phyloP scores from a whole-genome alignment of 2,329 filamentous ascomycete genomes.

The Diaporthe nobilis region DNA sequence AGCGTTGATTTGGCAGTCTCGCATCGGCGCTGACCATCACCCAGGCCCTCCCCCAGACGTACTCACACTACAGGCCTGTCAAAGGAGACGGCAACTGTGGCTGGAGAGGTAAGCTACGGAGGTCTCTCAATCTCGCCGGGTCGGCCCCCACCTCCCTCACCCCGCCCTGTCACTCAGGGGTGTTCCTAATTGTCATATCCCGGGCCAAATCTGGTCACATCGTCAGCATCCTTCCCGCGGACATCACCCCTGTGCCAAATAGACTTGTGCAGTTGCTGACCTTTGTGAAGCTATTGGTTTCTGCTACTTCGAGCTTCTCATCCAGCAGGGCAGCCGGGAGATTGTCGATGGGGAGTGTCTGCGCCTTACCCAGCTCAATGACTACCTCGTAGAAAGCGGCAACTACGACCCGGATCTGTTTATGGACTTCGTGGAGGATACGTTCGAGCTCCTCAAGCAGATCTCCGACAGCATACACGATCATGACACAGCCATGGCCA shows the following conservation, averaged over 20 bases:
- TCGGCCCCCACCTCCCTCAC: neutral
- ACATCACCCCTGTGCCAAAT: neutral
- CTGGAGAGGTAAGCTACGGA: conserved; percentile 86
- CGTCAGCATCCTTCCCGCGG: neutral
- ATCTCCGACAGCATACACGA: conserved; percentile 73
- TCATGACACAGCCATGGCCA: conserved; percentile 66
- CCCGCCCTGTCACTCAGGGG: conserved; percentile 1
- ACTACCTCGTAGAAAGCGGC: conserved; percentile 78
- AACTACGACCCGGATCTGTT: conserved; percentile 79
- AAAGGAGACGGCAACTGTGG: conserved; percentile 96
- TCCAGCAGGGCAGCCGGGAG: conserved; percentile 74
- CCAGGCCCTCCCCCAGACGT: conserved; percentile 84
- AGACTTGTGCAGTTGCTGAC: conserved; percentile 21
- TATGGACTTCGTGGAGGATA: conserved; percentile 88
- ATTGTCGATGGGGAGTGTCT: conserved; percentile 79
- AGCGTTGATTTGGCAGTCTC: neutral
- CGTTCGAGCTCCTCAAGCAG: conserved; percentile 75
- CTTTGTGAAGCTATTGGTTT: conserved; percentile 83
- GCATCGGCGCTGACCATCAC: conserved; percentile 15
- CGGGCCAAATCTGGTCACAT: neutral
- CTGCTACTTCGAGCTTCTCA: conserved; percentile 89
- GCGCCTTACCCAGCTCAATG: conserved; percentile 79
- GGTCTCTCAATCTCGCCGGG: neutral
- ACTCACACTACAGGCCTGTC: conserved; percentile 88
- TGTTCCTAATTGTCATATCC: neutral